Base-by-base conservation (phyloP, 495 filamentous ascomycete species). In the Chaetomium cochliodes region DNA sequence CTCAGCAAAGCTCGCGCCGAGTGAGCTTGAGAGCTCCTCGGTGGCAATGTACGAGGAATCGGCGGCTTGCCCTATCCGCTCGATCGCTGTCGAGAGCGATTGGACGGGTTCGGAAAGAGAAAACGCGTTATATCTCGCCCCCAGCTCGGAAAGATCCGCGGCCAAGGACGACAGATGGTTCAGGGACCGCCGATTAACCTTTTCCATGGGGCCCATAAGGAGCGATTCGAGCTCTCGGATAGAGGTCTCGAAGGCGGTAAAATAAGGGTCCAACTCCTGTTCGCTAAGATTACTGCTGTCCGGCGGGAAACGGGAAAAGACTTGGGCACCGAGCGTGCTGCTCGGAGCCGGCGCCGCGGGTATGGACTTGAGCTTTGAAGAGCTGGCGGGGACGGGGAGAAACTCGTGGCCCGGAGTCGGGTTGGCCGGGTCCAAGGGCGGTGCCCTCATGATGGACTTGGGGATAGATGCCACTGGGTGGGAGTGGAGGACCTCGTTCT, bases 21-120 rank as follows among this genome's bases (percentile, higher is more conserved):
- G 74, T 0, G 88, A 86, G 2, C 85, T 84, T 1, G 93, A 92
- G 2, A 98, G 79, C 70, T 98, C 94, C 69, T 96, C 92, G 0
- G 93, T 97, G 26, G 92, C 92, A 62, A 98, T 93, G 71, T 97
- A 98, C 1, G 96, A 97, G 2, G 90, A 92, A 73, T 98, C 94
- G 2, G 92, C 91, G 5, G 94, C 96, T 74, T 98, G 96, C 0
- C 94, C 94, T 47, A 93, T 86, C 55, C 92, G 88, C 76, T 98
- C 94, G 65, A 98, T 96, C 3, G 94, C 93, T 5, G 92, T 87
- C n/a, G 92, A 90, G 5, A 98, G 87, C 2, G 90, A 90, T 3
- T 88, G 85, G 4, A 90, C 91, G 62, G 90, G 90, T 76, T 98
- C 96, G 0, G 92, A 96, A 0, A 98, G 80, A 0, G 94, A 94